Percentiles rank a stretch among this genome's conserved stretches.
Conservation (phyloP, 352 stramenopile genomes). For the Globisporangium takayamanum region DNA sequence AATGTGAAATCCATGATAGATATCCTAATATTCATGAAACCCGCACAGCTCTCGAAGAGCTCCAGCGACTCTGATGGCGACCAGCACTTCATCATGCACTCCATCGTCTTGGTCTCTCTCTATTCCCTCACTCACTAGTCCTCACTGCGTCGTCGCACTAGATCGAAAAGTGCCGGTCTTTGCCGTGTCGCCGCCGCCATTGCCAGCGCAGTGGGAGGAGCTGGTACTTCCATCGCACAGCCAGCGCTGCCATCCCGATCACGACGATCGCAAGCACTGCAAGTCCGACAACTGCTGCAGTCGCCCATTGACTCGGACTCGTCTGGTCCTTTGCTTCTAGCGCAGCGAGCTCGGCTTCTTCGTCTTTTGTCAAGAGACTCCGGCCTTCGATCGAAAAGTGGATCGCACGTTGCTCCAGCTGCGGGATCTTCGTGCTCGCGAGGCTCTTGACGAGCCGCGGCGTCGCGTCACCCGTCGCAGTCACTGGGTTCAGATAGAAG, state of each 20-base stretch:
- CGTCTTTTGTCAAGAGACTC: constrained; percentile 35
- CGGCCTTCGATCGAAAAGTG: constrained; percentile 71
- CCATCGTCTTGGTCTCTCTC: background rate
- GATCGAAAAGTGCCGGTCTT: constrained; percentile 8
- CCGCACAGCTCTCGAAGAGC: too few relatives aligned
- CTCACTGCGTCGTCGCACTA: background rate
- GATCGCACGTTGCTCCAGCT: constrained; percentile 60
- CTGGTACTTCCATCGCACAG: background rate
- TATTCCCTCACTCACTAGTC: background rate
- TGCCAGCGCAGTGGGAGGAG: background rate
- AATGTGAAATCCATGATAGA: too few relatives aligned
- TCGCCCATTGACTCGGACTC: background rate
- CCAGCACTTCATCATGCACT: background rate
- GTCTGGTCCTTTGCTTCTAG: constrained; percentile 1
- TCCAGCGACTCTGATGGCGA: too few relatives aligned
- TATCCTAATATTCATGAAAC: too few relatives aligned
- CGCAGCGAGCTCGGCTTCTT: constrained; percentile 23
- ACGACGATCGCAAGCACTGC: background rate
- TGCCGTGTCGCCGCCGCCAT: background rate
- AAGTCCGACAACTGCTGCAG: background rate
- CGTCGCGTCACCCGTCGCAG: constrained; percentile 31
- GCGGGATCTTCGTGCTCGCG: constrained; percentile 36
- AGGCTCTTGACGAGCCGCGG: constrained; percentile 49
- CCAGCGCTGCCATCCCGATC: background rate
- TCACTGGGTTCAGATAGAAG: constrained; percentile 47